These are phyloP conservation scores for Trifolium fragiferum DNA, from an alignment of 306 rosid species.

Conservation along the genomic window DNA sequence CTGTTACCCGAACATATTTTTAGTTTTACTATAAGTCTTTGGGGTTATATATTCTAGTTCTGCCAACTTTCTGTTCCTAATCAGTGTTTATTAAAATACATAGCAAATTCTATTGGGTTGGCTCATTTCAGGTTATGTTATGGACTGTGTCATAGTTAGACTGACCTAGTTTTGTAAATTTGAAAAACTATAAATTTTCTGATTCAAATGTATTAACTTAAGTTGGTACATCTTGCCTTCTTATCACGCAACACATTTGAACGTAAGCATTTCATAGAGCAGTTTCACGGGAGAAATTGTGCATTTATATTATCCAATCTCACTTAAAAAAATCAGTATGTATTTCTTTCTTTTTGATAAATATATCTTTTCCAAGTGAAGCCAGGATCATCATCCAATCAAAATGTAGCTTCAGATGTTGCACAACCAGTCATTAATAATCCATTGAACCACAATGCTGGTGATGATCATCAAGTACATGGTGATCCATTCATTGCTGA, in stretches of 20 bases:
- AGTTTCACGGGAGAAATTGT: slow-evolving; percentile 33
- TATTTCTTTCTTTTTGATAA: slow-evolving; percentile 46
- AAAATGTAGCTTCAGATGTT: slow-evolving; percentile 42
- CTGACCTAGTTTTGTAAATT: slow-evolving; percentile 7
- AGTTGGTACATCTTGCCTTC: slow-evolving; percentile 5
- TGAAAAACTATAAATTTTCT: neutral
- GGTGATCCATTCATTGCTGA: slow-evolving; percentile 39
- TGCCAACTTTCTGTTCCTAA: slow-evolving; percentile 8
- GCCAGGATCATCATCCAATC: slow-evolving; percentile 54
- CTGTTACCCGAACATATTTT: neutral
- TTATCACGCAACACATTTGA: slow-evolving; percentile 13
- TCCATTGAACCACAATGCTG: too few species aligned
- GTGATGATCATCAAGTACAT: slow-evolving; percentile 1
- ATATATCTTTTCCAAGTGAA: slow-evolving; percentile 39
- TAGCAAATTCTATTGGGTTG: slow-evolving; percentile 12
- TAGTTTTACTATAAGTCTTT: slow-evolving; percentile 24
- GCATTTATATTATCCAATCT: slow-evolving; percentile 14
- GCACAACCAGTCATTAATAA: slow-evolving; percentile 35
- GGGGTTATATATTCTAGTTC: slow-evolving; percentile 36
- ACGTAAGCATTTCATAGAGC: slow-evolving; percentile 8
- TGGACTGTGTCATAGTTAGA: slow-evolving; percentile 1
- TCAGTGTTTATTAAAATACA: slow-evolving; percentile 25
- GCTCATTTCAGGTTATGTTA: slow-evolving; percentile 28
- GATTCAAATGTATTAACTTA: slow-evolving; percentile 23
- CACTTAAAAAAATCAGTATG: slow-evolving; percentile 20